These are phyloP conservation scores for Zygoascus tannicola DNA, from an alignment of 805 yeast genomes.

Conservation along the genomic window DNA sequence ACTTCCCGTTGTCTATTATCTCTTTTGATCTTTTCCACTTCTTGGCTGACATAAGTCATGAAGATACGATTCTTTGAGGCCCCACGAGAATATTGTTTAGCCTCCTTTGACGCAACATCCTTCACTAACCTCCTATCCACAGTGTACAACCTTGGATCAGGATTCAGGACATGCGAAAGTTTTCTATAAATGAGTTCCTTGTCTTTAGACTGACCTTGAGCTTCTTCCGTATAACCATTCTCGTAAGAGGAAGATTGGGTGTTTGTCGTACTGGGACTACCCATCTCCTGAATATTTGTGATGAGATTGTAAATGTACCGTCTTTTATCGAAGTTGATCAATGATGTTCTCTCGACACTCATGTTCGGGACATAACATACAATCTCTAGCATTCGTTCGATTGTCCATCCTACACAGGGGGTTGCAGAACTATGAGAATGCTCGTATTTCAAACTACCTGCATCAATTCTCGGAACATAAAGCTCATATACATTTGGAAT, in stretches of 20 bases:
- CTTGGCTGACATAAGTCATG: constrained; percentile 37
- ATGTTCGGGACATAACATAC: constrained; percentile 72
- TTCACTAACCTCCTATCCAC: constrained; percentile 24
- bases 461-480: constrained; percentile 23
- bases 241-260: constrained; percentile 6
- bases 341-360: constrained; percentile 50
- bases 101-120: constrained; percentile 39
- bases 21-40: constrained; percentile 42
- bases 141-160: constrained; percentile 19
- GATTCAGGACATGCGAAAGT: constrained; percentile 26
- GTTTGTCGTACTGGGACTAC: constrained; percentile 10
- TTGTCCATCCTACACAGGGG: constrained; percentile 89
- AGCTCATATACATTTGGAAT: constrained; percentile 13
- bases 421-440: constrained; percentile 40
- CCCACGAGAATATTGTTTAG: constrained; percentile 30
- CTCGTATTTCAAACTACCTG: constrained; percentile 11
- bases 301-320: constrained; percentile 58
- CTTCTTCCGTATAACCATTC: background rate
- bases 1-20: constrained; percentile 41
- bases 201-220: background rate
- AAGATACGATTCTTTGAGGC: constrained; percentile 37
- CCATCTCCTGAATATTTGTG: constrained; percentile 34
- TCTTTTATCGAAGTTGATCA: constrained; percentile 80
- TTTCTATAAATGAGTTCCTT: constrained; percentile 14
- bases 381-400: constrained; percentile 68